Conservation (phyloP, 2,329 filamentous ascomycete species). For the Cladophialophora bantiana region DNA sequence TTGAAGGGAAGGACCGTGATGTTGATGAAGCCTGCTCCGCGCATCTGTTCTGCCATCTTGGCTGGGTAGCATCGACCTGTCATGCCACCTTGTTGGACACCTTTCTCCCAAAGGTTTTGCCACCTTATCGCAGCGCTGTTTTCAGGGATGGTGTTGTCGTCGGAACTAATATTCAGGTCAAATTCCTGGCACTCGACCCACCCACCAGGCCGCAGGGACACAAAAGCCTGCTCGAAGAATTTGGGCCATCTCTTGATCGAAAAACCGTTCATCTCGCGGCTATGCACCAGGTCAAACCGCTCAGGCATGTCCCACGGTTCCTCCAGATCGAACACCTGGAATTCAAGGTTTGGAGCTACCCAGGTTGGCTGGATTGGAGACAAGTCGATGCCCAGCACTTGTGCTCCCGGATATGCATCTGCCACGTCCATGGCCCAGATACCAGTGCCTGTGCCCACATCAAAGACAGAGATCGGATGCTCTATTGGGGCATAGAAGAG, state of each 20-base stretch:
- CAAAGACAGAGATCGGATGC: slow-evolving; percentile 42
- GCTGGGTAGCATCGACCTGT: slow-evolving; percentile 23
- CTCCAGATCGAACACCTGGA: slow-evolving; percentile 65
- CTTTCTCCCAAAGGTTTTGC: slow-evolving; percentile 23
- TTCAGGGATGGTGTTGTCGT: slow-evolving; percentile 22
- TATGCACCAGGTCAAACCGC: slow-evolving; percentile 65
- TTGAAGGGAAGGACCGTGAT: slow-evolving; percentile 27
- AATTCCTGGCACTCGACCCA: slow-evolving; percentile 30
- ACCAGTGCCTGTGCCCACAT: slow-evolving; percentile 53
- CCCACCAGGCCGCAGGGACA: slow-evolving; percentile 42
- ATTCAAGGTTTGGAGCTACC: slow-evolving; percentile 60
- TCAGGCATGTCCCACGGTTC: slow-evolving; percentile 63
- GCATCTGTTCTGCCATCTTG: slow-evolving; percentile 30
- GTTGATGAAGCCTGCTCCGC: slow-evolving; percentile 30
- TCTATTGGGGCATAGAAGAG: slow-evolving; percentile 39
- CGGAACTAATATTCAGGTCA: slow-evolving; percentile 15
- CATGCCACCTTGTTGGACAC: slow-evolving; percentile 21
- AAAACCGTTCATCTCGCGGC: slow-evolving; percentile 28
- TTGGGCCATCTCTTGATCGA: slow-evolving; percentile 23
- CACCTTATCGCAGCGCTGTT: slow-evolving; percentile 21
- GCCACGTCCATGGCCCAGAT: slow-evolving; percentile 49
- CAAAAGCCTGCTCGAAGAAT: slow-evolving; percentile 24
- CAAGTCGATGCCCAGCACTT: slow-evolving; percentile 41
- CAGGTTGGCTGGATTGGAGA: slow-evolving; percentile 51
- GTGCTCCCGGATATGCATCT: slow-evolving; percentile 47